Evolutionary conservation across 257 asterid genomes (phyloP).

Genomic region (Penstemon davidsonii): DNA sequence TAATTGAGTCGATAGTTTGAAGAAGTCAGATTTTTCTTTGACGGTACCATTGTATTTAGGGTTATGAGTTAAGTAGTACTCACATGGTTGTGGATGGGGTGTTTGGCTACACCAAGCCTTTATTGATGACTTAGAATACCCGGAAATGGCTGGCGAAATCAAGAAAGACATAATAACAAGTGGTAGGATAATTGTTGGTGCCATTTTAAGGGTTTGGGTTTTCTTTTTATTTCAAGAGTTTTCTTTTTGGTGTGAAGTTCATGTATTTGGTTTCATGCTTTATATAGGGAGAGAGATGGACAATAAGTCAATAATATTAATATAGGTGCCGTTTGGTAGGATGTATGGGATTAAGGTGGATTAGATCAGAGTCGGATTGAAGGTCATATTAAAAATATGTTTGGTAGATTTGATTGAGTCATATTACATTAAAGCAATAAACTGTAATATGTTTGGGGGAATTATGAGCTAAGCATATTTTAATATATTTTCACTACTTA

Average conservation of each 20-base stretch:
- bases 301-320: not conserved
- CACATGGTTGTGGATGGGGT: constrained; percentile 72
- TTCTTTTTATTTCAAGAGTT: not conserved
- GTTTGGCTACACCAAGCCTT: constrained; percentile 76
- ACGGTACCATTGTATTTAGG: constrained; percentile 46
- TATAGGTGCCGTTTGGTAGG: too few relatives aligned
- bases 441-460: too few relatives aligned
- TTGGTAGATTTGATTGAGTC: too few relatives aligned
- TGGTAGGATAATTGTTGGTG: constrained; percentile 15
- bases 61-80: constrained; percentile 49
- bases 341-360: too few relatives aligned
- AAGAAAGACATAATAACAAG: constrained; percentile 29
- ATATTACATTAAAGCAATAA: too few relatives aligned
- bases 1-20: constrained; percentile 44
- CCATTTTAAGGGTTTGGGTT: constrained; percentile 25
- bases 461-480: too few relatives aligned
- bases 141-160: constrained; percentile 37
- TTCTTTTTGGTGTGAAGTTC: constrained; percentile 19
- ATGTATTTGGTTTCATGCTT: constrained; percentile 13
- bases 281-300: constrained; percentile 31
- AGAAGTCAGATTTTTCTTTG: constrained; percentile 56
- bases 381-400: too few relatives aligned
- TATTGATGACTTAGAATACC: constrained; percentile 27
- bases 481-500: too few relatives aligned
- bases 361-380: too few relatives aligned